Evolutionary conservation across 1,139 yeast species (phyloP).

Genomic region (Yamadazyma songkhlaensis): DNA sequence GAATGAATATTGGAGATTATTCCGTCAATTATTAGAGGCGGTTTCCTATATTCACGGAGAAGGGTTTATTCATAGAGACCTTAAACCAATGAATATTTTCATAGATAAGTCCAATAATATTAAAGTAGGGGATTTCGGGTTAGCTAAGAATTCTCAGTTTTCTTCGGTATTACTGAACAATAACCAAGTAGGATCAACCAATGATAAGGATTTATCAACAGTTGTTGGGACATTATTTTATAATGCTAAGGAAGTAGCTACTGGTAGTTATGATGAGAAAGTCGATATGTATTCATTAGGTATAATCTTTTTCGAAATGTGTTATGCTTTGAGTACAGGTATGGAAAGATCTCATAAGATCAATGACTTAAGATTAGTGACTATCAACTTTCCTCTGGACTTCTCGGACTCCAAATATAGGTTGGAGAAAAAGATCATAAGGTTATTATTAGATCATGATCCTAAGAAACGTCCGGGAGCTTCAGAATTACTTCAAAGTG

Average conservation of each 20-base stretch:
- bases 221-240: slow-evolving; percentile 92
- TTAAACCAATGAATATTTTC: slow-evolving; percentile 94
- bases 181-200: slow-evolving; percentile 34
- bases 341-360: slow-evolving; percentile 87
- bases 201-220: slow-evolving; percentile 77
- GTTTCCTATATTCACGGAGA: slow-evolving; percentile 87
- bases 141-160: slow-evolving; percentile 76
- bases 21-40: slow-evolving; percentile 88
- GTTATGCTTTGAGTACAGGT: slow-evolving; percentile 75
- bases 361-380: slow-evolving; percentile 55
- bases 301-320: slow-evolving; percentile 92
- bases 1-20: slow-evolving; percentile 84
- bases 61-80: slow-evolving; percentile 92
- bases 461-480: slow-evolving; percentile 83
- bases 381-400: slow-evolving; percentile 64
- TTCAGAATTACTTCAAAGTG: slow-evolving; percentile 67
- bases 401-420: slow-evolving; percentile 51
- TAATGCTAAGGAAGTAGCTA: slow-evolving; percentile 84
- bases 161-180: slow-evolving; percentile 37
- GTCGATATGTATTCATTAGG: slow-evolving; percentile 97
- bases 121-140: slow-evolving; percentile 95
- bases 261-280: slow-evolving; percentile 81
- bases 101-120: slow-evolving; percentile 86
- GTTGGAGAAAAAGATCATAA: slow-evolving; percentile 65
- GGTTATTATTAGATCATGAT: slow-evolving; percentile 67